These are phyloP conservation scores for Penicillium mononematosum DNA, from an alignment of 495 filamentous ascomycete genomes.

Conservation along the genomic window DNA sequence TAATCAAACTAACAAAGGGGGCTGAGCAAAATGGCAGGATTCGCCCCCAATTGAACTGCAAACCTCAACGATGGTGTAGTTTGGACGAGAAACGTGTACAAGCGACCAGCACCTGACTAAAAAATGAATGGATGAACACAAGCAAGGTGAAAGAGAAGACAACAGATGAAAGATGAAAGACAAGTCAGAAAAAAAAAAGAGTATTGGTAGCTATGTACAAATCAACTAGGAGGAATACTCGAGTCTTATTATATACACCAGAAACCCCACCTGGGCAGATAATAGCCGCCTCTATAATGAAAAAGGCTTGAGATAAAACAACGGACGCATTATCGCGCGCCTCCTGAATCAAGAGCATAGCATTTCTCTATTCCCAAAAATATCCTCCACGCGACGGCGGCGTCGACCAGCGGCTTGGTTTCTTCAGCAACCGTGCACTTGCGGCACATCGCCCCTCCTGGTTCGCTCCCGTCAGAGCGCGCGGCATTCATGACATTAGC, in stretches of 20 bases:
- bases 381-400: neutral
- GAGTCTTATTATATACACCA: neutral
- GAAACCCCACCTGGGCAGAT: neutral
- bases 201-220: too few species aligned
- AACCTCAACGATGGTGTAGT: neutral
- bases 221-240: too few species aligned
- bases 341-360: neutral
- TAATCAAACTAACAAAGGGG: neutral
- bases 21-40: neutral
- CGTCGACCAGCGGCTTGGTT: constrained; percentile 3
- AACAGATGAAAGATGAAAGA: neutral
- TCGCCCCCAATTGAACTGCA: neutral
- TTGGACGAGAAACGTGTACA: neutral
- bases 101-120: constrained; percentile 1
- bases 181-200: too few species aligned
- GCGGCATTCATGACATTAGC: neutral
- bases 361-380: neutral
- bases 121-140: neutral
- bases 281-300: neutral
- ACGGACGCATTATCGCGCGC: neutral
- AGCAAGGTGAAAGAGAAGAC: neutral
- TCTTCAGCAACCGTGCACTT: constrained; percentile 1
- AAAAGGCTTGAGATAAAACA: neutral
- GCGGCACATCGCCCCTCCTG: neutral
- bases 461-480: neutral